A percentile compares a stretch with the other conserved stretches of the same genome.
phyloP scores from a whole-genome alignment of 1,284 basidiomycete species.

The Cutaneotrichosporon cavernicola region DNA sequence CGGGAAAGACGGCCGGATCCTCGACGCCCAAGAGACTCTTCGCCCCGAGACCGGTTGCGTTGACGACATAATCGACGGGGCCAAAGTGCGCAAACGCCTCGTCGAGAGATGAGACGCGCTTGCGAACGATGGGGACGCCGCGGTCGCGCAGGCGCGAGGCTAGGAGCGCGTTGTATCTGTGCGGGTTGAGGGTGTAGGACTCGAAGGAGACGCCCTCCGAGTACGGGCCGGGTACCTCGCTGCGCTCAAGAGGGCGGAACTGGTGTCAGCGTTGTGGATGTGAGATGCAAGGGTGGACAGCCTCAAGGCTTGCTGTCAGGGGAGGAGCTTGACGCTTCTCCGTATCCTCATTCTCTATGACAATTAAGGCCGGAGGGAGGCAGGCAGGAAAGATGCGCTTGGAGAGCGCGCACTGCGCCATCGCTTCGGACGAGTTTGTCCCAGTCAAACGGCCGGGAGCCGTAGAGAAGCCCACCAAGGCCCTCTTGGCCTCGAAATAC shows the following conservation, averaged over 20 bases:
- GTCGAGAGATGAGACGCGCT: conserved; percentile 45
- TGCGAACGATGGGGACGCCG: conserved; percentile 44
- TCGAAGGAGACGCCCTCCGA: conserved; percentile 44
- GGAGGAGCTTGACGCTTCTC: too few species aligned
- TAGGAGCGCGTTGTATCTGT: conserved; percentile 48
- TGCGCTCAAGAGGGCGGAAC: conserved; percentile 31
- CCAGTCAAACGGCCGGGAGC: too few species aligned
- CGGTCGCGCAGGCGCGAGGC: conserved; percentile 32
- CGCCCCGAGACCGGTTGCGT: conserved; percentile 60
- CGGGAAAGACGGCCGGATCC: conserved; percentile 68
- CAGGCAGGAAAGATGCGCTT: too few species aligned
- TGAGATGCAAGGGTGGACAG: too few species aligned
- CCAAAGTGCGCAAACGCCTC: conserved; percentile 43
- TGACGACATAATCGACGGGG: conserved; percentile 50
- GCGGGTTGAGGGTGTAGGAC: conserved; percentile 52
- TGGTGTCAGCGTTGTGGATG: conserved; percentile 17
- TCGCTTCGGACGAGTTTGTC: too few species aligned
- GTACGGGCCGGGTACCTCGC: conserved; percentile 23
- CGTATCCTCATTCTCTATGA: too few species aligned
- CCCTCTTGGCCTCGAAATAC: too few species aligned
- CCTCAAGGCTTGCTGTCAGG: too few species aligned
- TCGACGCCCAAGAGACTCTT: conserved; percentile 74
- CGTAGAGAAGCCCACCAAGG: not conserved
- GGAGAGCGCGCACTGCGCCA: too few species aligned
- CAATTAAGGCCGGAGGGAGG: too few species aligned